phyloP scores from a whole-genome alignment of 176 grass and related monocot species.

The Aegilops speltoides region DNA sequence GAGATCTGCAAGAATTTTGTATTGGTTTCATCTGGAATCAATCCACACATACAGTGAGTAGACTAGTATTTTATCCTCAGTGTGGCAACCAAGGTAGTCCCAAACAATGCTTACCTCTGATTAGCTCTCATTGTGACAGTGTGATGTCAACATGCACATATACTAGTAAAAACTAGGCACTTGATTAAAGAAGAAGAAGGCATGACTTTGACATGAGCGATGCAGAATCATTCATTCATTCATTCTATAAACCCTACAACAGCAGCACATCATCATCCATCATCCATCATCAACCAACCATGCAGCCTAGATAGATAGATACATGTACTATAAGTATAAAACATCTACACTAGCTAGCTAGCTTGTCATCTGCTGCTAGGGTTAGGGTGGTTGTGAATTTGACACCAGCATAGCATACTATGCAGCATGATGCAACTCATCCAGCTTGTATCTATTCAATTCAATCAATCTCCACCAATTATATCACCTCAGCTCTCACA shows the following conservation, averaged over 20 bases:
- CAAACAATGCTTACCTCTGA: neutral
- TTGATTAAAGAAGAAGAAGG: slow-evolving; percentile 23
- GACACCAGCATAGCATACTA: neutral
- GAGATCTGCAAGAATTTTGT: neutral
- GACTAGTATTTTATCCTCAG: no score
- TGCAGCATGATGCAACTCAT: slow-evolving; percentile 21
- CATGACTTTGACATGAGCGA: slow-evolving; percentile 27
- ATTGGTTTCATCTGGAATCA: neutral
- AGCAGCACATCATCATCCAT: neutral
- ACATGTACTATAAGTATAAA: neutral
- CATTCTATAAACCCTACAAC: neutral
- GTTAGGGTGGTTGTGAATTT: slow-evolving; percentile 3
- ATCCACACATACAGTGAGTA: neutral
- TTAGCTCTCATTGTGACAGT: neutral
- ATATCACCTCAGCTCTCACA: neutral
- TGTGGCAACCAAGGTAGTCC: neutral
- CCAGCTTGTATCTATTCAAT: neutral
- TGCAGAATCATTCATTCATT: neutral
- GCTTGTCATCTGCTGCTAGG: slow-evolving; percentile 27
- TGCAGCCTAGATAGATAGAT: neutral
- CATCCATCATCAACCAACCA: neutral
- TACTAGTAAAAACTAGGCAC: neutral
- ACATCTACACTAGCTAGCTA: neutral
- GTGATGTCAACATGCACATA: slow-evolving; percentile 18
- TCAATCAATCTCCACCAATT: neutral